Conservation (phyloP, 2,329 filamentous ascomycete genomes). For the Paracamarosporium sp. region DNA sequence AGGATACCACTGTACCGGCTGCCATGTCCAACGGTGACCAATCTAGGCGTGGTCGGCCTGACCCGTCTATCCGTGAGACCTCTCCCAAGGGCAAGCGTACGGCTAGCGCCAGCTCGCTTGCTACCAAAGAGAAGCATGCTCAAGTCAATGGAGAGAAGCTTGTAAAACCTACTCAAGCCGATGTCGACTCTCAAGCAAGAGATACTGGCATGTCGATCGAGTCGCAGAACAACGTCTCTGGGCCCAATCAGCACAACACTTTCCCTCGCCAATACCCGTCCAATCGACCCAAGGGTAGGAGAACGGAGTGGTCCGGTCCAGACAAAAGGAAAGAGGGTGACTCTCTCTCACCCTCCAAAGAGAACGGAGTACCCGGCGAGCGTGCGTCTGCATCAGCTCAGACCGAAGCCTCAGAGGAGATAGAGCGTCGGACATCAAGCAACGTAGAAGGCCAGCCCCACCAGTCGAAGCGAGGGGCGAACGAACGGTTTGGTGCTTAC, state of each 20-base stretch:
- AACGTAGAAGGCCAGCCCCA: constrained; percentile 39
- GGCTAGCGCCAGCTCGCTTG: constrained; percentile 38
- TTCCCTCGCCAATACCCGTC: constrained; percentile 39
- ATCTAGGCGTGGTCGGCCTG: constrained; percentile 40
- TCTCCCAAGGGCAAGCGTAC: constrained; percentile 45
- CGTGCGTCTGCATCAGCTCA: constrained; percentile 40
- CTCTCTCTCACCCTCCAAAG: constrained; percentile 36
- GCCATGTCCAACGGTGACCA: constrained; percentile 37
- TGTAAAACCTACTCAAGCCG: constrained; percentile 27
- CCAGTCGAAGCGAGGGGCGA: constrained; percentile 29
- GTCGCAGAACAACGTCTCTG: constrained; percentile 10
- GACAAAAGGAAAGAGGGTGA: constrained; percentile 44
- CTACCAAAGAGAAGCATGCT: constrained; percentile 34
- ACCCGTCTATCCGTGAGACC: constrained; percentile 31
- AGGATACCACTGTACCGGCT: constrained; percentile 35
- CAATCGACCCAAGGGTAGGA: constrained; percentile 37
- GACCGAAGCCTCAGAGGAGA: constrained; percentile 39
- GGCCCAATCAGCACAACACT: constrained; percentile 28
- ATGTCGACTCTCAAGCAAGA: constrained; percentile 32
- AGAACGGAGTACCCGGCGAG: constrained; percentile 34
- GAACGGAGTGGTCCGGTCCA: constrained; percentile 34
- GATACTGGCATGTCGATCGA: constrained; percentile 25
- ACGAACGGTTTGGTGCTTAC: constrained; percentile 44
- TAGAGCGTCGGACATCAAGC: constrained; percentile 35
- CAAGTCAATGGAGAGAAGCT: constrained; percentile 31